These are phyloP conservation scores for Beta lomatogona DNA, from an alignment of 179 eudicot genomes.

Conservation along the genomic window DNA sequence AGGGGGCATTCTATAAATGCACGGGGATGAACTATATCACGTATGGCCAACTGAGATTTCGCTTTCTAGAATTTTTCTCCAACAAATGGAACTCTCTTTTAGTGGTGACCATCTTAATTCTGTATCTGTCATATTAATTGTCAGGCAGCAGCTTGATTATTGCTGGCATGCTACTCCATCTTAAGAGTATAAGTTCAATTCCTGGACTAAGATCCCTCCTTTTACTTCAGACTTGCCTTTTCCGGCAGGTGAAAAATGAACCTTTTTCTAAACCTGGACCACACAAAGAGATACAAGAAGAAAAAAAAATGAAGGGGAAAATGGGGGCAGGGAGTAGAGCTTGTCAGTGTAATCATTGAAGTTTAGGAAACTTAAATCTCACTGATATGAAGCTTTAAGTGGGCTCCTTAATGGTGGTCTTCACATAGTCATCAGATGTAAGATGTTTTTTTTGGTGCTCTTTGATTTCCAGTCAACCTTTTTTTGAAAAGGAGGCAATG, in stretches of 20 bases:
- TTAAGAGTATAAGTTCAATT: constrained; percentile 9
- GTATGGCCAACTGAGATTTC: too few relatives aligned
- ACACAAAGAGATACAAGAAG: constrained; percentile 17
- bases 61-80: background rate
- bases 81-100: background rate
- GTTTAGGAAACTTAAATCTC: constrained; percentile 9
- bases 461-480: constrained; percentile 10
- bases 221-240: constrained; percentile 29
- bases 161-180: constrained; percentile 13
- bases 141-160: constrained; percentile 18
- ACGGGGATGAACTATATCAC: too few relatives aligned
- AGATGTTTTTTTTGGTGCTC: constrained; percentile 5
- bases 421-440: constrained; percentile 23
- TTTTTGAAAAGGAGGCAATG: constrained; percentile 10
- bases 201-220: constrained; percentile 18
- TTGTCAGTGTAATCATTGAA: constrained; percentile 33
- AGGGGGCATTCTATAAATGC: too few relatives aligned
- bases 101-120: background rate
- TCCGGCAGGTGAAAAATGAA: constrained; percentile 16
- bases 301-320: background rate
- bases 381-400: constrained; percentile 14
- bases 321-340: constrained; percentile 3
- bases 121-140: background rate
- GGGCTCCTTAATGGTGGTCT: constrained; percentile 21
- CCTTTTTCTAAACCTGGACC: constrained; percentile 26